phyloP scores from a whole-genome alignment of 1,139 yeast species.

The Saccharomyces hybrid region DNA sequence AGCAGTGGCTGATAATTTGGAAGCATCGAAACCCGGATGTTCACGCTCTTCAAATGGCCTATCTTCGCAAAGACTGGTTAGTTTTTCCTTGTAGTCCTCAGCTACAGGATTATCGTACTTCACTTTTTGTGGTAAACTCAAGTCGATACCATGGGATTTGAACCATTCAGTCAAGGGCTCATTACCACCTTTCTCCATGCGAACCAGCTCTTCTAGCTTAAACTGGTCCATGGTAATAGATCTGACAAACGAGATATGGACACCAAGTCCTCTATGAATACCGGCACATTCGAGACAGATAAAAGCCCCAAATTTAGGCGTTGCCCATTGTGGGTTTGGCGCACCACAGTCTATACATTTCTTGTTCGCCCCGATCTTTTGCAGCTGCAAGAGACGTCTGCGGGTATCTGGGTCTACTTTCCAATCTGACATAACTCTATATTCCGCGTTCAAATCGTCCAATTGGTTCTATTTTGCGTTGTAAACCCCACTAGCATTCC shows the following conservation, averaged over 20 bases:
- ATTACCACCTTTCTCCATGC: conserved; percentile 96
- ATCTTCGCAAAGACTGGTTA: conserved; percentile 71
- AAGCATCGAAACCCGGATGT: conserved; percentile 41
- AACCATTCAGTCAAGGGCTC: conserved; percentile 65
- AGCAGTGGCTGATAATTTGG: conserved; percentile 11
- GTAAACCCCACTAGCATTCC: not conserved
- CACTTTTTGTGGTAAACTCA: conserved; percentile 52
- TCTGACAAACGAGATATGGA: conserved; percentile 92
- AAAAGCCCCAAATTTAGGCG: conserved; percentile 93
- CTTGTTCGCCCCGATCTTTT: conserved; percentile 76
- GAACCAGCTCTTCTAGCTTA: conserved; percentile 77
- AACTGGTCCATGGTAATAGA: conserved; percentile 97
- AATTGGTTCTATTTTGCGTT: not conserved
- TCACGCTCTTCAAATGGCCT: conserved; percentile 61
- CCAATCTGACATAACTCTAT: conserved; percentile 43
- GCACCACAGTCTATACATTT: conserved; percentile 92
- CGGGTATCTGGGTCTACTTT: conserved; percentile 88
- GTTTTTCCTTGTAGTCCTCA: conserved; percentile 82
- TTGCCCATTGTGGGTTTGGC: conserved; percentile 98
- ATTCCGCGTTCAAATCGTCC: not conserved
- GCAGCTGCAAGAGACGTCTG: conserved; percentile 70
- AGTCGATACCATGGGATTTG: conserved; percentile 64
- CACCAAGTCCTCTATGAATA: conserved; percentile 91
- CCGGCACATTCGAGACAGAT: conserved; percentile 98
- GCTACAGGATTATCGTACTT: conserved; percentile 89